Conservation (phyloP, 106 monocot genomes). For the Dendrobium officinale region DNA sequence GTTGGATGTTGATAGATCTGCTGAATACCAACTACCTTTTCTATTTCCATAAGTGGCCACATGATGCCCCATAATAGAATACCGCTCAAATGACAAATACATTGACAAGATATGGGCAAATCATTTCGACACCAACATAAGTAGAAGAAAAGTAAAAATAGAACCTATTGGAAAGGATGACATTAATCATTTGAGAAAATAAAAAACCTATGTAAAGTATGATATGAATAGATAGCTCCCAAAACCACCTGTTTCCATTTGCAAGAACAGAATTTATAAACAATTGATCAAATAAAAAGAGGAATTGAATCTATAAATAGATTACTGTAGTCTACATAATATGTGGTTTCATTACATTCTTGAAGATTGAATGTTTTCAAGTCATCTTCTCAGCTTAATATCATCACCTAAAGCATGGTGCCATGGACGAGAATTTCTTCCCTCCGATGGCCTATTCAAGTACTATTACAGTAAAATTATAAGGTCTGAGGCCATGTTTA, state of each 20-base stretch:
- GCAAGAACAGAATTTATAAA: neutral
- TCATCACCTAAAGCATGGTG: too few relatives aligned
- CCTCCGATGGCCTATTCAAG: too few relatives aligned
- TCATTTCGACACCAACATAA: slow-evolving; percentile 93
- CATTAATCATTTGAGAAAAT: neutral
- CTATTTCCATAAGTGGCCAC: slow-evolving; percentile 73
- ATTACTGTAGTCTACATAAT: too few relatives aligned
- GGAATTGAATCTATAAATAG: too few relatives aligned
- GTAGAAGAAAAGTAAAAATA: slow-evolving; percentile 79
- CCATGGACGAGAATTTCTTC: too few relatives aligned
- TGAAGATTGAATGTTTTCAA: too few relatives aligned
- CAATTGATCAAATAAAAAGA: too few relatives aligned
- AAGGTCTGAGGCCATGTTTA: too few relatives aligned
- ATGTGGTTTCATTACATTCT: too few relatives aligned
- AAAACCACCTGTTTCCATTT: slow-evolving; percentile 35
- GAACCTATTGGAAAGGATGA: slow-evolving; percentile 35
- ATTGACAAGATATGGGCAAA: slow-evolving; percentile 84
- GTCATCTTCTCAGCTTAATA: too few relatives aligned
- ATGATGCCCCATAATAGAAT: slow-evolving; percentile 87
- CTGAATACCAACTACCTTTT: slow-evolving; percentile 66
- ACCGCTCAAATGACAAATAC: slow-evolving; percentile 64
- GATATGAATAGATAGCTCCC: slow-evolving; percentile 35
- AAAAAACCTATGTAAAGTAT: neutral
- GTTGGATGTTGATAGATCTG: slow-evolving; percentile 16
- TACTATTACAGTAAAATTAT: too few relatives aligned